phyloP scores from a whole-genome alignment of 257 asterid species.

The Mitragyna speciosa region DNA sequence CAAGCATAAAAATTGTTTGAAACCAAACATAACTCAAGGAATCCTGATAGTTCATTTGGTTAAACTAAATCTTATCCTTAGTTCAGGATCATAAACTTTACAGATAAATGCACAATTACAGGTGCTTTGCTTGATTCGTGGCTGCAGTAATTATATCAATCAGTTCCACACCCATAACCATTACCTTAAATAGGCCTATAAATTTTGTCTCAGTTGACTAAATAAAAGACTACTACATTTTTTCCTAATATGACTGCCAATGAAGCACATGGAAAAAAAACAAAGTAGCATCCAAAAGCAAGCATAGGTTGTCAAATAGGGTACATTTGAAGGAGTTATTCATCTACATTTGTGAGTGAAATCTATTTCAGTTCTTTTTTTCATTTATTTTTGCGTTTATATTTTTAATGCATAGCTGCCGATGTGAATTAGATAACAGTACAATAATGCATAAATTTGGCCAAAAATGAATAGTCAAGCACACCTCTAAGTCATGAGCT shows the following conservation, averaged over 20 bases:
- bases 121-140: not conserved
- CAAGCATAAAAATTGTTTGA: not conserved
- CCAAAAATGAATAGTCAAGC: not conserved
- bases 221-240: not conserved
- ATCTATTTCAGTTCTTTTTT: not conserved
- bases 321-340: not conserved
- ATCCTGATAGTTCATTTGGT: not conserved
- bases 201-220: not conserved
- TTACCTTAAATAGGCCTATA: not conserved
- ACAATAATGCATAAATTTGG: not conserved
- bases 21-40: not conserved
- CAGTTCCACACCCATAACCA: not conserved
- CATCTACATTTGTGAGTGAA: not conserved
- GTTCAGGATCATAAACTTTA: not conserved
- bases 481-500: not conserved
- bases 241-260: not conserved
- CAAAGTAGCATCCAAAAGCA: not conserved
- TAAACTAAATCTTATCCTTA: not conserved
- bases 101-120: not conserved
- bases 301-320: not conserved
- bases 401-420: not conserved
- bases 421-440: not conserved
- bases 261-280: not conserved
- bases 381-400: not conserved
- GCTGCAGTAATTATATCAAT: not conserved